phyloP scores from a whole-genome alignment of 1,284 basidiomycete species.

The Tilletiaria anomala region DNA sequence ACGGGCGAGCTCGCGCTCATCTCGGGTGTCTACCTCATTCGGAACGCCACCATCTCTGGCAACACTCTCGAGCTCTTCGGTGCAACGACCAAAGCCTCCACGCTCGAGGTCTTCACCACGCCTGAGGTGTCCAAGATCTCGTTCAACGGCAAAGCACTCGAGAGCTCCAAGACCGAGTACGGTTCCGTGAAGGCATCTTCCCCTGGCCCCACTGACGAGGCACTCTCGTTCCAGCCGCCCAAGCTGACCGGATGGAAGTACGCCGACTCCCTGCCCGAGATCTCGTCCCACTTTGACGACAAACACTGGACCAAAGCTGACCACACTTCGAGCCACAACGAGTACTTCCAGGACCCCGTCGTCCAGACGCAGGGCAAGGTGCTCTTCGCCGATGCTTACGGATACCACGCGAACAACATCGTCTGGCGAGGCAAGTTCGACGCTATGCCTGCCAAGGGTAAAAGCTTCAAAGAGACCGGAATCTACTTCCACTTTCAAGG shows the following conservation, averaged over 20 bases:
- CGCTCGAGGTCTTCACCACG: conserved; percentile 6
- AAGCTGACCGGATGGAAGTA: conserved; percentile 5
- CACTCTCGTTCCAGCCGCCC: conserved; percentile 1
- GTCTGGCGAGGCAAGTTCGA: conserved; percentile 67
- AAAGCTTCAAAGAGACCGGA: conserved; percentile 43
- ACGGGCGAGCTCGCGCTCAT: conserved; percentile 2
- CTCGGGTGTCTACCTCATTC: conserved; percentile 3
- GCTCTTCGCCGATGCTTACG: conserved; percentile 48
- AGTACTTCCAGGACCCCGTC: conserved; percentile 45
- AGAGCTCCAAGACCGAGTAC: conserved; percentile 1
- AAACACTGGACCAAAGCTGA: conserved; percentile 45
- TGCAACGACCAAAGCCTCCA: conserved; percentile 4
- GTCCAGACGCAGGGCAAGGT: conserved; percentile 49
- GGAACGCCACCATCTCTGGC: background rate
- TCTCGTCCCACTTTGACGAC: conserved; percentile 2
- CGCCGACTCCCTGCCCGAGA: conserved; percentile 10
- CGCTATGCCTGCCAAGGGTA: conserved; percentile 32
- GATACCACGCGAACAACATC: conserved; percentile 50
- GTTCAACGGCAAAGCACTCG: conserved; percentile 7
- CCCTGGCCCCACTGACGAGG: background rate
- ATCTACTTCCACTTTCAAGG: conserved; percentile 62
- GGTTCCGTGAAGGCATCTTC: conserved; percentile 4
- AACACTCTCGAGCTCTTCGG: conserved; percentile 5
- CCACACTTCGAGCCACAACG: conserved; percentile 56
- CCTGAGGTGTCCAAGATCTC: conserved; percentile 2